Evolutionary conservation across 2,329 filamentous ascomycete genomes (phyloP), one percentile per base, ranked within the genome.

Genomic region (Paecilomyces variotii): DNA sequence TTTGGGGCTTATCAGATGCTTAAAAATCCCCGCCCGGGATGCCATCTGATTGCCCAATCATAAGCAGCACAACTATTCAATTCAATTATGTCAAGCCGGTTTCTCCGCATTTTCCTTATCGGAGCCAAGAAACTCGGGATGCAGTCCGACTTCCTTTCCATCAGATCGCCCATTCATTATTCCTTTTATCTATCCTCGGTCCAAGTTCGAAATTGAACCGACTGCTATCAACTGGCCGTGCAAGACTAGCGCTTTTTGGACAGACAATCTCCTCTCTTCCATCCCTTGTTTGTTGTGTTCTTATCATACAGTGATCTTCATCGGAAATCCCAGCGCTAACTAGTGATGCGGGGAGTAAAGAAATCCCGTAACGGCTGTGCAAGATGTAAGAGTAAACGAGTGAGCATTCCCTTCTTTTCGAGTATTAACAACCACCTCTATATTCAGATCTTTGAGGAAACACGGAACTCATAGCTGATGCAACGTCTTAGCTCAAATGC

Each of bases 311-410:
- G 10, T 24, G 14, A 54, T 28, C 53, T 19, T 54, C n/a, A 12
- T 6, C 28, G 4, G 5, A 14, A 52, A 12, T 28, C n/a, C 27
- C 26, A 27, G 24, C 9, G 26, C 24, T 52, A 52, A 7, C 19
- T 52, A 52, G 27, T 28, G 25, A 75, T 75, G 73, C 69, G 72
- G 55, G 67, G 73, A 59, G 73, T 75, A 45, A 75, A 74, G 64
- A 75, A 75, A 58, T 75, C 72, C 55, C 70, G 73, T n/a, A 74
- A 74, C 58, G 73, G 73, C 6, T 75, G 73, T 64, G 70, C 71
- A n/a, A 68, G 72, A 51, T 75, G 73, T 64, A 75, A 75, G 64
- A 74, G 70, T 65, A 74, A 75, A 68, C 67, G 73, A 57, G 73
- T 75, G 12, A 58, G 65, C 26, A 25, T 52, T 24, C 50, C 54